These are phyloP conservation scores for Dioscorea zingiberensis DNA, from an alignment of 106 monocot species.

Conservation along the genomic window DNA sequence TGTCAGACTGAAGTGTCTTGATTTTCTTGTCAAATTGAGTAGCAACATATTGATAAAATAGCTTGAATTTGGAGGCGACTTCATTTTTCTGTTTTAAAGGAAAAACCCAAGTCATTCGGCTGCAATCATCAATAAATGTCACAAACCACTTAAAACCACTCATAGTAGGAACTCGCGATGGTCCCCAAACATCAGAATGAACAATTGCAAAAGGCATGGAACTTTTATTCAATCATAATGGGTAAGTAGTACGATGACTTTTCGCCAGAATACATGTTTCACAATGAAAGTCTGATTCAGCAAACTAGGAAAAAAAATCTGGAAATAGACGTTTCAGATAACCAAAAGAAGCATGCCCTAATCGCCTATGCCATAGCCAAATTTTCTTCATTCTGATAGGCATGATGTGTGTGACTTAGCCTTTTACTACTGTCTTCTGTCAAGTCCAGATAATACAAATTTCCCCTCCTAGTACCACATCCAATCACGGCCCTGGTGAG, in stretches of 20 bases:
- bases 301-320: not conserved
- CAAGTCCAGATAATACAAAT: not conserved
- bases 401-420: not conserved
- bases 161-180: not conserved
- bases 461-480: conserved; percentile 1
- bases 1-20: not conserved
- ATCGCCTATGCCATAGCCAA: not conserved
- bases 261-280: not conserved
- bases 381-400: not conserved
- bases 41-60: not conserved
- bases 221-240: not conserved
- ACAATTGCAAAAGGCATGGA: not conserved
- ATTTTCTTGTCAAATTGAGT: not conserved
- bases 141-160: not conserved
- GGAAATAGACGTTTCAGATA: not conserved
- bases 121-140: not conserved
- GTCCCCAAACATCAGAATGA: conserved; percentile 1
- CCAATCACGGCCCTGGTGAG: not conserved
- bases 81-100: conserved; percentile 3
- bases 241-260: not conserved
- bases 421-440: not conserved
- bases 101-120: conserved; percentile 4
- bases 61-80: not conserved
- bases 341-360: conserved; percentile 5
- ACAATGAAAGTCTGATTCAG: not conserved